Evolutionary conservation across 495 filamentous ascomycete species (phyloP).

Genomic region (Aspergillus avenaceus): DNA sequence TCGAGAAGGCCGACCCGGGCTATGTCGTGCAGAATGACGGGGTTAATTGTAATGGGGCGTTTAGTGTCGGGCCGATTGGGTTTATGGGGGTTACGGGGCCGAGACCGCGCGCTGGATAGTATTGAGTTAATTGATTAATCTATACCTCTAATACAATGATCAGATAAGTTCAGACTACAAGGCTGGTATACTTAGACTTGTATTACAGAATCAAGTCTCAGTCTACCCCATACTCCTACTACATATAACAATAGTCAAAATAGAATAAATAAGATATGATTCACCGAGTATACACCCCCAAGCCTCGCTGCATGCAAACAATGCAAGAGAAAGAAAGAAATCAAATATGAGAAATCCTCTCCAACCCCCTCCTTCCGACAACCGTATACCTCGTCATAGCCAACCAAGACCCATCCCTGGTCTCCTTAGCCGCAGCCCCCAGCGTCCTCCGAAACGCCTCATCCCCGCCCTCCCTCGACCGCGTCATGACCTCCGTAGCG

Average conservation of each 20-base stretch:
- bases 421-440: background rate
- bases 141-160: too few species aligned
- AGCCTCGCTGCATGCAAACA: too few species aligned
- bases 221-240: too few species aligned
- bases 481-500: background rate
- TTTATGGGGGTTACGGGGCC: slow-evolving; percentile 23
- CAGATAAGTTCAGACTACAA: too few species aligned
- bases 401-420: background rate
- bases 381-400: background rate
- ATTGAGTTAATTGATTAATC: background rate
- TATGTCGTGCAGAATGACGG: slow-evolving; percentile 24
- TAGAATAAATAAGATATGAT: too few species aligned
- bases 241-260: too few species aligned
- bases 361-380: background rate
- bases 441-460: background rate
- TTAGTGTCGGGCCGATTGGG: slow-evolving; percentile 31
- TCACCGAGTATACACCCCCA: too few species aligned
- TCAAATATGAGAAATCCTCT: too few species aligned
- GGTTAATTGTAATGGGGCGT: slow-evolving; percentile 36
- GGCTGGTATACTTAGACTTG: too few species aligned
- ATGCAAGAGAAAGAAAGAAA: too few species aligned
- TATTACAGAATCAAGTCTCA: too few species aligned
- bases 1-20: slow-evolving; percentile 38
- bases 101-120: background rate
- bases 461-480: background rate